These are phyloP conservation scores for Aureobasidium namibiae DNA, from an alignment of 2,329 filamentous ascomycete species.

Conservation along the genomic window DNA sequence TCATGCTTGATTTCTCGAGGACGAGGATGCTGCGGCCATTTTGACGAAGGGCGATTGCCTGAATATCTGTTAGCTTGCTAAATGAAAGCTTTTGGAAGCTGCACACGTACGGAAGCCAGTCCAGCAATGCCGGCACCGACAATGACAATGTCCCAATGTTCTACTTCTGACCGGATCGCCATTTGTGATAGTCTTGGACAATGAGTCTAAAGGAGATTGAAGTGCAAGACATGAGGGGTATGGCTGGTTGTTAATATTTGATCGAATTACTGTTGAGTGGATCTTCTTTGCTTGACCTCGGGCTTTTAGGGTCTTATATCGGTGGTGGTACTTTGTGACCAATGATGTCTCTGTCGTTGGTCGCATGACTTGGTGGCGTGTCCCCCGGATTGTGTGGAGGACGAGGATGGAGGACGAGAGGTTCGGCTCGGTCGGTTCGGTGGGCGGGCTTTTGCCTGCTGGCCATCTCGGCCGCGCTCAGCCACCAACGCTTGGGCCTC, in stretches of 20 bases:
- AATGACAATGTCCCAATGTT: slow-evolving; percentile 14
- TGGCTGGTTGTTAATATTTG: too few relatives aligned
- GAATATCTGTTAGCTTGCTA: background rate
- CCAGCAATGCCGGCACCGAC: slow-evolving; percentile 21
- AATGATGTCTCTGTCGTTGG: background rate
- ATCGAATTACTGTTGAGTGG: too few relatives aligned
- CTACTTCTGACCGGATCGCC: slow-evolving; percentile 13
- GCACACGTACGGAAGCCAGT: slow-evolving; percentile 15
- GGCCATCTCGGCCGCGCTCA: background rate
- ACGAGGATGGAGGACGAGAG: background rate
- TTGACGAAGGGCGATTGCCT: slow-evolving; percentile 30
- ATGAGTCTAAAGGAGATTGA: slow-evolving; percentile 11
- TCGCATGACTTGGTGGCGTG: background rate
- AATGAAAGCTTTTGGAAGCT: background rate
- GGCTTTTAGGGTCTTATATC: background rate
- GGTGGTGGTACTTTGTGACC: background rate
- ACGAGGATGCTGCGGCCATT: slow-evolving; percentile 24
- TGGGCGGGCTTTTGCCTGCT: background rate
- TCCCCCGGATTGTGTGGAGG: background rate
- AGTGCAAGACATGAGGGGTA: slow-evolving; percentile 8
- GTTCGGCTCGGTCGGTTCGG: slow-evolving; percentile 10
- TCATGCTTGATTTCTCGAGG: slow-evolving; percentile 23
- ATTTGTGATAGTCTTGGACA: slow-evolving; percentile 10
- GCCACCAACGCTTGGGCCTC: background rate
- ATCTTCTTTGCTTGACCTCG: background rate